A percentile compares a stretch with the other conserved stretches of the same genome.
These are phyloP conservation scores for Aspergillus niger DNA, from an alignment of 2,329 filamentous ascomycete genomes.

Conservation along the genomic window DNA sequence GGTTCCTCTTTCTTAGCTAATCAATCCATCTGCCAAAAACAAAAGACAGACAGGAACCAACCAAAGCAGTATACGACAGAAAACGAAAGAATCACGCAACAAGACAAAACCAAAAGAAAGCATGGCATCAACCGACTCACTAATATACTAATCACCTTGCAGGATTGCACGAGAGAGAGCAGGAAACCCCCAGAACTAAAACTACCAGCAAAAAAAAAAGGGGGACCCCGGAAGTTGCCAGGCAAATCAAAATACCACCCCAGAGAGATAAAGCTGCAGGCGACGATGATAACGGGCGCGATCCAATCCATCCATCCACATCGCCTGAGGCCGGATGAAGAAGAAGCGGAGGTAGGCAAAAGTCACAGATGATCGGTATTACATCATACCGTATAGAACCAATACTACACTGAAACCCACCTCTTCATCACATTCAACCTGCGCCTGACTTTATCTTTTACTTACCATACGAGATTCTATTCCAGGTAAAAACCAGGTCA, in stretches of 20 bases:
- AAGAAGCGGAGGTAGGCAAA: background rate
- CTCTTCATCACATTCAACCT: background rate
- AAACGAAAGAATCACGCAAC: background rate
- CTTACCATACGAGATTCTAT: background rate
- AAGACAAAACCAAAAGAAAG: background rate
- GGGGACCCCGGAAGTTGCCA: background rate
- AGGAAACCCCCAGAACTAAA: background rate
- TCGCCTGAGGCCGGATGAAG: background rate
- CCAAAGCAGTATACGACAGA: background rate
- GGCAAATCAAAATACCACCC: background rate
- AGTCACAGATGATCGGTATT: background rate
- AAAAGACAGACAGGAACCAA: no score
- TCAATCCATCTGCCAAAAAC: background rate
- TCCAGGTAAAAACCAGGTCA: background rate
- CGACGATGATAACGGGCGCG: background rate
- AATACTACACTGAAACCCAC: background rate
- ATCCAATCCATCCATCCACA: background rate
- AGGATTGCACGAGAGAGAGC: no score
- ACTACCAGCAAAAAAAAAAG: background rate
- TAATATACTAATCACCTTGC: no score
- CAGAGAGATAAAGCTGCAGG: background rate
- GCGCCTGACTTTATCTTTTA: no score
- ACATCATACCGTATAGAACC: background rate
- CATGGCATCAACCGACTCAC: no score
- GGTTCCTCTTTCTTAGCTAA: background rate